Evolutionary conservation across 805 yeast genomes (phyloP), one percentile per base, ranked within the genome.

Genomic region (Yamadazyma philogaea): DNA sequence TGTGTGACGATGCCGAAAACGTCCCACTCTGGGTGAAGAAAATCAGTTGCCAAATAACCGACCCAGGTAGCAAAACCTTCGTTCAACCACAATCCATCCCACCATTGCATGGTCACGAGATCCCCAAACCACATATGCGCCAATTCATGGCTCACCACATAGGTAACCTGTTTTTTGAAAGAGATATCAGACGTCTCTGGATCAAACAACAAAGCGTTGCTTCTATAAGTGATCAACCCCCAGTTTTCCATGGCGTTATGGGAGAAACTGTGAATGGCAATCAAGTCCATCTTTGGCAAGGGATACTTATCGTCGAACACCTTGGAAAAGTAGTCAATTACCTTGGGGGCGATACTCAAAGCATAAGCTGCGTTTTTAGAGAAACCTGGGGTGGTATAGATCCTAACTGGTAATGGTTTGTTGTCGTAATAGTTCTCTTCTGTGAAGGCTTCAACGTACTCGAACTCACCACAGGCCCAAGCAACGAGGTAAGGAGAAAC

Each of bases 81-180:
- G 57, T 87, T 87, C 47, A 87, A 76, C 95, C 95, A 87, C 51
- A 87, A 72, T 54, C 85, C 93, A 54, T 87, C 87, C 96, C 96
- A 87, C 93, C 95, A 87, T 55, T 84, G 81, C 95, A 87, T 87
- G 36, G 95, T 87, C 47, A 86, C 91, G 53, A 84, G 74, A 62
- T 87, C 83, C 43, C 96, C 95, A 56, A 87, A 87, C 95, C 95
- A 87, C 59, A 87, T 93, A 63, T 87, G 96, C 8, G 95, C 95
- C 44, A 87, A 70, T 64, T 87, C 96, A 64, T 87, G 96, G 45
- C 84, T 82, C 21, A 87, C 84, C 26, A 87, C 95, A 55, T 85
- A 85, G 5, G 88, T 82, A 22, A 87, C 93, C 48, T 83, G 82
- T 59, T 81, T 80, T 60, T 82, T 78, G 54, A 76, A 77, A 16